Percentiles rank a stretch among this genome's conserved stretches.
Evolutionary conservation across 129 eudicot genomes (phyloP).

Genomic region (Flaveria linearis): DNA sequence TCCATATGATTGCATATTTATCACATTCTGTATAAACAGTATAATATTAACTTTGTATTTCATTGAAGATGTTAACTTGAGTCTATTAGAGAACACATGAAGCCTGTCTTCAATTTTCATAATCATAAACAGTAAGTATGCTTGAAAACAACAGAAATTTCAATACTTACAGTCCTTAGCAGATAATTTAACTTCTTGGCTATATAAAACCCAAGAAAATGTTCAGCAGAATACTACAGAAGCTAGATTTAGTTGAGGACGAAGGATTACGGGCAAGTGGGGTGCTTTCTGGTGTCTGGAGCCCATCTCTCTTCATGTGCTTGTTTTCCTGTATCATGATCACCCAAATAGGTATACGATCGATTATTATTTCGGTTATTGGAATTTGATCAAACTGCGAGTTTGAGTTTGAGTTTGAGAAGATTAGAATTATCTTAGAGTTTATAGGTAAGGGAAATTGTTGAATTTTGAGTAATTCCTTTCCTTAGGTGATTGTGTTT

Average conservation of each 20-base stretch:
- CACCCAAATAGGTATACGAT: no score
- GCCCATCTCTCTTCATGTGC: no score
- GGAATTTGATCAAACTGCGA: no score
- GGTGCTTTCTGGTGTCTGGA: no score
- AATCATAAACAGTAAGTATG: not conserved
- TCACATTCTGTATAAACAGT: not conserved
- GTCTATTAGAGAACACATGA: not conserved
- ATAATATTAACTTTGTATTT: not conserved
- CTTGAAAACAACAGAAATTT: not conserved
- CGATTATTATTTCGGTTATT: no score
- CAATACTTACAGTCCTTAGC: no score
- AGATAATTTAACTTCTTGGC: no score
- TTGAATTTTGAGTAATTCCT: slow-evolving; percentile 21
- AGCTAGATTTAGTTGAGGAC: no score
- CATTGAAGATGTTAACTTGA: not conserved
- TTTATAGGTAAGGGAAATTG: slow-evolving; percentile 16
- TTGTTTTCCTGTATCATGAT: no score
- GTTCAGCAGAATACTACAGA: no score
- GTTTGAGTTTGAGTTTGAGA: not conserved
- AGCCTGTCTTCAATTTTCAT: not conserved
- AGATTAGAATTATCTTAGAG: slow-evolving; percentile 9
- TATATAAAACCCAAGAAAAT: no score
- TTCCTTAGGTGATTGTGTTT: slow-evolving; percentile 11
- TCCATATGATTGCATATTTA: slow-evolving; percentile 4
- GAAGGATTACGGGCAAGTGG: no score